A percentile compares a stretch with the other conserved stretches of the same genome.
Conservation (phyloP, 805 yeast species). For the Kregervanrija pseudodelftensis region DNA sequence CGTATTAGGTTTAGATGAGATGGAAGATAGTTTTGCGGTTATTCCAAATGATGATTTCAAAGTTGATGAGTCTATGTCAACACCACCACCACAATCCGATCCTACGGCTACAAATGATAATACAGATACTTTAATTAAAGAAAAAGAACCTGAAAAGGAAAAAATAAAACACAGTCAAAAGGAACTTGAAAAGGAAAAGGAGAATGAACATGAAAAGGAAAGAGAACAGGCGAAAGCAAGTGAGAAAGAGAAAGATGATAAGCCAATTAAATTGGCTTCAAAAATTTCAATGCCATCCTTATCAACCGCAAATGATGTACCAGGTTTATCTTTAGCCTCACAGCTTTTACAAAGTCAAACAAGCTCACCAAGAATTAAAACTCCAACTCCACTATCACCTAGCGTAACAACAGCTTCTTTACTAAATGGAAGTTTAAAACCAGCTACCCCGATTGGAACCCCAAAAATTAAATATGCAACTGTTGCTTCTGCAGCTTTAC, state of each 20-base stretch:
- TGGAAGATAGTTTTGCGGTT: constrained; percentile 25
- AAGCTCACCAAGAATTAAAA: constrained; percentile 13
- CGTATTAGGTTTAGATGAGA: constrained; percentile 62
- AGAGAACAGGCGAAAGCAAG: not conserved
- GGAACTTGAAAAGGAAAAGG: not conserved
- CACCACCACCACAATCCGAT: not conserved
- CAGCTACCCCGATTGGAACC: constrained; percentile 27
- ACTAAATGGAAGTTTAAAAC: constrained; percentile 14
- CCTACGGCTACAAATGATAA: constrained; percentile 1
- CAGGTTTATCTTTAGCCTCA: constrained; percentile 6
- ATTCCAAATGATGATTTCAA: constrained; percentile 14
- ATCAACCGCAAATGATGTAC: not conserved
- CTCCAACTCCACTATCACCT: constrained; percentile 6
- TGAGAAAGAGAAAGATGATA: not conserved
- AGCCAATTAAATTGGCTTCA: not conserved
- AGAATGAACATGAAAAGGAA: not conserved
- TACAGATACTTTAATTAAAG: constrained; percentile 2
- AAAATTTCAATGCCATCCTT: not conserved
- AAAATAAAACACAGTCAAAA: not conserved
- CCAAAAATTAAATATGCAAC: constrained; percentile 34
- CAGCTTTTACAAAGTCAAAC: constrained; percentile 12
- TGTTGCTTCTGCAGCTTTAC: constrained; percentile 22
- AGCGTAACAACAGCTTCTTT: constrained; percentile 7
- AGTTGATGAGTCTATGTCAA: not conserved
- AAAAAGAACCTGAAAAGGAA: constrained; percentile 1